Percentiles rank a stretch among this genome's conserved stretches.
Evolutionary conservation across 176 grass and related monocot species (phyloP).

Genomic region (Oryza nivara): DNA sequence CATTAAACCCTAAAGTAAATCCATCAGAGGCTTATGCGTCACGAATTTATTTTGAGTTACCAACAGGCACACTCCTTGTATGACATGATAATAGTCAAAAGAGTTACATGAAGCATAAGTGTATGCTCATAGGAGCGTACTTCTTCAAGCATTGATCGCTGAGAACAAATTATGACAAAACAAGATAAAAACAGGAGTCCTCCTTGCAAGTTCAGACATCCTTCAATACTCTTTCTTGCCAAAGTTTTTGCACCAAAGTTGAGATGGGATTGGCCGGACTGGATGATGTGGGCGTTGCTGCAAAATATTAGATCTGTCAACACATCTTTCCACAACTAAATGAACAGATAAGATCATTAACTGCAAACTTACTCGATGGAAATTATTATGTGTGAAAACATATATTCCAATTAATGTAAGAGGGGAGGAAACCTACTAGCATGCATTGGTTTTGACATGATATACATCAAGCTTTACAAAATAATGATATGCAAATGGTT

Average conservation of each 20-base stretch:
- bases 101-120: conserved; percentile 35
- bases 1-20: conserved; percentile 40
- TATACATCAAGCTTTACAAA: not conserved
- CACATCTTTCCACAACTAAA: not conserved
- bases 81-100: conserved; percentile 28
- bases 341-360: not conserved
- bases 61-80: conserved; percentile 37
- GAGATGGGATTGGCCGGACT: conserved; percentile 89
- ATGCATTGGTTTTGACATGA: not conserved
- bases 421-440: not conserved
- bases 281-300: conserved; percentile 98
- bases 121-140: conserved; percentile 1
- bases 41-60: conserved; percentile 47
- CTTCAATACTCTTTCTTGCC: conserved; percentile 87
- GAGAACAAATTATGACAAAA: conserved; percentile 36
- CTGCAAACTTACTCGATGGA: not conserved
- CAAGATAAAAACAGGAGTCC: conserved; percentile 21
- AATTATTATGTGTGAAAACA: not conserved
- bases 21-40: conserved; percentile 43
- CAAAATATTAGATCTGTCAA: conserved; percentile 26
- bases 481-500: not conserved
- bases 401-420: not conserved
- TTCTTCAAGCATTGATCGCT: conserved; percentile 31
- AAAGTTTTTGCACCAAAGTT: conserved; percentile 99
- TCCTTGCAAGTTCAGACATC: not conserved